A percentile compares a stretch with the other conserved stretches of the same genome.
phyloP scores from a whole-genome alignment of 768 basidiomycete species.

The Pisolithus tinctorius region DNA sequence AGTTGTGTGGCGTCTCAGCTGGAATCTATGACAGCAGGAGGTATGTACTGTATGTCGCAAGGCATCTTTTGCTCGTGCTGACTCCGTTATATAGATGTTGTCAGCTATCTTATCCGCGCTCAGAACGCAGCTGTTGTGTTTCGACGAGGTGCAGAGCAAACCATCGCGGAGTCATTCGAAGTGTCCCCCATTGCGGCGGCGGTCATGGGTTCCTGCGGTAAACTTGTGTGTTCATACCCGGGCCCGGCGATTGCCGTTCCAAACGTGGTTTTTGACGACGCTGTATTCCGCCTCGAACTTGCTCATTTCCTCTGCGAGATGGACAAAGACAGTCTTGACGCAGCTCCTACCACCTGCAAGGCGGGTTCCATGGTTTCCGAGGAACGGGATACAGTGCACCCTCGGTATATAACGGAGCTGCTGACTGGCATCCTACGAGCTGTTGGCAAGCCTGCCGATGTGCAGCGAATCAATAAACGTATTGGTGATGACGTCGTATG shows the following conservation, averaged over 20 bases:
- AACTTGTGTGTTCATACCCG: constrained; percentile 40
- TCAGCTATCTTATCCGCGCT: constrained; percentile 31
- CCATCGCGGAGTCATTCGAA: constrained; percentile 40
- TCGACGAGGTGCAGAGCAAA: constrained; percentile 16
- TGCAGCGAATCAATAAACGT: not conserved
- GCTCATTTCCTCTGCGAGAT: constrained; percentile 21
- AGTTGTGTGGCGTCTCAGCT: constrained; percentile 12
- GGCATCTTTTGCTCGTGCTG: not conserved
- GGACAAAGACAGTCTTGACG: constrained; percentile 26
- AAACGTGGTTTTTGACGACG: constrained; percentile 20
- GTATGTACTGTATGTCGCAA: constrained; percentile 6
- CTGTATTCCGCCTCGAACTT: constrained; percentile 16
- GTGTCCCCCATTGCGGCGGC: constrained; percentile 27
- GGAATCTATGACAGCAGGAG: constrained; percentile 15
- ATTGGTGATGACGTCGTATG: not conserved
- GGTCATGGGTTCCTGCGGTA: constrained; percentile 33
- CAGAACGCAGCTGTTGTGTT: constrained; percentile 45
- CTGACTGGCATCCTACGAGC: too few species aligned
- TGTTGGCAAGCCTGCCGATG: not conserved
- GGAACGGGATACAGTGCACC: constrained; percentile 22
- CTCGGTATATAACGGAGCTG: constrained; percentile 37
- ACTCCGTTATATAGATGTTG: constrained; percentile 23
- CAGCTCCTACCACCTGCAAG: constrained; percentile 29
- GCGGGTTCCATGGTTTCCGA: constrained; percentile 21
- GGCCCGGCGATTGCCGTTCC: constrained; percentile 35